These are phyloP conservation scores for Backusella parvicylindrica DNA, from an alignment of 192 early-diverging fungal species.

Conservation along the genomic window DNA sequence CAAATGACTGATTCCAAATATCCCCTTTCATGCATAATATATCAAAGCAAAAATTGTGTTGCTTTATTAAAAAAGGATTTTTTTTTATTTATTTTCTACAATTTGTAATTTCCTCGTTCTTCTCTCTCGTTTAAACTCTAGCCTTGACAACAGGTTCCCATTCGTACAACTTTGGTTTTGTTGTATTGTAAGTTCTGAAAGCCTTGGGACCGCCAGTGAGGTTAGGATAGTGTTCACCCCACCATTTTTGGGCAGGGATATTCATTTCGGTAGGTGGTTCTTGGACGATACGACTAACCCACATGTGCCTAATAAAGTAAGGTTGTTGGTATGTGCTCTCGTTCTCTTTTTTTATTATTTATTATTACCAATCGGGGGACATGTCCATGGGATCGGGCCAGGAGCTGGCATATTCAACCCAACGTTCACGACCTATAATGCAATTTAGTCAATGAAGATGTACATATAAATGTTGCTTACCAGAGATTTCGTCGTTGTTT, in stretches of 20 bases:
- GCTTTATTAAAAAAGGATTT: too few relatives aligned
- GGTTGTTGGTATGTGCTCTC: background rate
- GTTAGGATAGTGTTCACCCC: constrained; percentile 22
- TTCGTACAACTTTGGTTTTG: constrained; percentile 46
- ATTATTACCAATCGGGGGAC: constrained; percentile 64
- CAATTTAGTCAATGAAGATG: too few relatives aligned
- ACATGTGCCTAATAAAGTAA: constrained; percentile 34
- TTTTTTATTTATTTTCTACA: too few relatives aligned
- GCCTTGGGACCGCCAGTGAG: constrained; percentile 37
- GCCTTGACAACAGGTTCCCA: constrained; percentile 53
- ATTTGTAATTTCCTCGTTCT: background rate
- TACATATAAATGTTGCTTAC: constrained; percentile 37
- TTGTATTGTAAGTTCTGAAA: constrained; percentile 59
- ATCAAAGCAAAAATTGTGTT: too few relatives aligned
- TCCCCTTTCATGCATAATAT: too few relatives aligned
- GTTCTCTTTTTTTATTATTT: background rate
- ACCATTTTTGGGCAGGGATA: constrained; percentile 28
- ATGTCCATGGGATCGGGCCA: constrained; percentile 63
- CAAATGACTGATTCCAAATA: too few relatives aligned
- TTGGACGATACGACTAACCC: constrained; percentile 34
- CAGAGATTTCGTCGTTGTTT: constrained; percentile 68
- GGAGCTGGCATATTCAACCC: constrained; percentile 60
- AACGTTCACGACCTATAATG: constrained; percentile 77
- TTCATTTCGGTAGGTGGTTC: constrained; percentile 36
- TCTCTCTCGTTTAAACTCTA: constrained; percentile 20